Evolutionary conservation across 2,329 filamentous ascomycete species (phyloP).

Genomic region (Fusarium coicis): DNA sequence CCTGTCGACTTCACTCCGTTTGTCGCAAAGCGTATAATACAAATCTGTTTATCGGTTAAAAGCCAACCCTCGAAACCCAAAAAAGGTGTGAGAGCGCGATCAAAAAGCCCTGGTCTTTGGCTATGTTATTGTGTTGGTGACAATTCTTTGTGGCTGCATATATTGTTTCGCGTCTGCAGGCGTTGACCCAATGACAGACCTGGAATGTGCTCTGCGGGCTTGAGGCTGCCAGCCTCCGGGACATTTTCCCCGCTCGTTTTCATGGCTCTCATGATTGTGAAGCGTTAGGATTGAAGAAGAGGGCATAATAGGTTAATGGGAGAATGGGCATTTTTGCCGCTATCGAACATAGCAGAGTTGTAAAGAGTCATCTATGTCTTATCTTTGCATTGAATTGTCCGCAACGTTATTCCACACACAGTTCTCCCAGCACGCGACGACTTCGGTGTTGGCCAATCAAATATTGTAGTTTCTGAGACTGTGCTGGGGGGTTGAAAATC

Average conservation of each 20-base stretch:
- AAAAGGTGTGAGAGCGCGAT: no score
- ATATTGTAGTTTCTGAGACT: rapidly evolving
- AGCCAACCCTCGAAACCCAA: neutral
- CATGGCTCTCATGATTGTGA: neutral
- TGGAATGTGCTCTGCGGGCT: rapidly evolving
- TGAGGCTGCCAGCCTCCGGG: no score
- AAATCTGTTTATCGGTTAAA: no score
- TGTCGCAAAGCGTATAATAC: no score
- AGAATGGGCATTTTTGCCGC: rapidly evolving
- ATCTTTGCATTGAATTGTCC: rapidly evolving
- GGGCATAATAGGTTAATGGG: no score
- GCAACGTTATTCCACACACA: rapidly evolving
- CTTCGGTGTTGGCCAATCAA: neutral
- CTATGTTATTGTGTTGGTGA: neutral
- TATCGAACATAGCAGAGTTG: rapidly evolving
- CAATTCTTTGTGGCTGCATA: neutral
- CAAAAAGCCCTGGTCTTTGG: rapidly evolving
- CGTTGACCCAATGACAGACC: neutral
- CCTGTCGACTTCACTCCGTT: neutral
- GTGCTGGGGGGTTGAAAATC: neutral
- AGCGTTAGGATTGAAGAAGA: neutral
- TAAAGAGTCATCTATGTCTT: rapidly evolving
- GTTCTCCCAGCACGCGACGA: rapidly evolving
- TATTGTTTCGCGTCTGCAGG: neutral
- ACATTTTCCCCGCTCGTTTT: neutral